Evolutionary conservation across 2,329 filamentous ascomycete genomes (phyloP), one percentile per base, ranked within the genome.

Genomic region (Aspergillus ibericus): DNA sequence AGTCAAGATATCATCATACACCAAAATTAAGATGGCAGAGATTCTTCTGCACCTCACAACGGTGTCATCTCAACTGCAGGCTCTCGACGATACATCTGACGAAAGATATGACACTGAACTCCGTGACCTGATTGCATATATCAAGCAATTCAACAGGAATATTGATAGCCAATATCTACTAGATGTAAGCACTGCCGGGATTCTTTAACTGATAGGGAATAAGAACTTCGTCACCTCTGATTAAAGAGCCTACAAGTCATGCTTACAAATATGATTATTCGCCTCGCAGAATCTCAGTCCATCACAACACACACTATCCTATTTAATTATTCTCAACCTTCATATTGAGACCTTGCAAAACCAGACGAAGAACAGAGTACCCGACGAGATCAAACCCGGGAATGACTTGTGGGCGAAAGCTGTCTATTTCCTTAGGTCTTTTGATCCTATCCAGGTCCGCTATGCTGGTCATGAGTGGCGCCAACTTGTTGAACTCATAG

Each of bases 301-400:
- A 18, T 72, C 80, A 7, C 71, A 79, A 38, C 85, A 89, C 69
- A 83, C 83, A 16, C 78, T 88, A 61, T 77, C 83, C 8, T 89
- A 87, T 71, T 74, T 86, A 51, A 81, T 79, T 61, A 76, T 83
- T 48, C 77, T 89, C 36, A 71, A 78, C 48, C 76, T 79, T 32
- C 79, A 81, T 60, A 77, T 85, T 56, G 70, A 76, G 38, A 70
- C 60, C 42, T 34, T 68, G 32, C 69, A 76, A 66, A 71, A 76
- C 65, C 70, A 68, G 55, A 61, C 72, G 55, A 63, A 75, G 35
- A 62, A 72, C 57, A 64, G 64, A 32, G 65, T 77, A 5, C 70
- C 77, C 7, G 74, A 78, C 7, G 67, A 75, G 38, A 66, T 83
- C 7, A 66, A 67, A 53, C 82, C 80, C 2, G 76, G 77, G 1